Conservation (phyloP, 208 protist genomes). For the Trypanosoma lewisi region DNA sequence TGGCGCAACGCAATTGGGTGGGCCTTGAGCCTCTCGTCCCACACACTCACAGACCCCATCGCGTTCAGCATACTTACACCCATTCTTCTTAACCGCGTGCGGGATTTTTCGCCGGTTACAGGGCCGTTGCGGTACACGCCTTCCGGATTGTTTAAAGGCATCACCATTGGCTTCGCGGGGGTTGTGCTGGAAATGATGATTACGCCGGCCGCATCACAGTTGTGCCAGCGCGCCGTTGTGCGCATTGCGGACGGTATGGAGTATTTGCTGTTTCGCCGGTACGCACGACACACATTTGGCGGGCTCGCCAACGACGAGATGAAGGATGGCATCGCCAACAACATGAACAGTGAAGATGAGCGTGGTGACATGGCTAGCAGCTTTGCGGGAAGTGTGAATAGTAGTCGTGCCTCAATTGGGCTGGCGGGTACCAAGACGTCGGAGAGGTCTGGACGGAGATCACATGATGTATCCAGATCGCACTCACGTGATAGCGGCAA, state of each 20-base stretch:
- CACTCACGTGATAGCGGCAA: not conserved
- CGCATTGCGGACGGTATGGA: constrained; percentile 60
- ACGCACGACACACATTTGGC: constrained; percentile 28
- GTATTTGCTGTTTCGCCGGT: constrained; percentile 79
- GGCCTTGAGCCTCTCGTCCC: constrained; percentile 50
- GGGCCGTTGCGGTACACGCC: constrained; percentile 40
- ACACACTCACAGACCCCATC: constrained; percentile 65
- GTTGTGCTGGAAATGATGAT: constrained; percentile 51
- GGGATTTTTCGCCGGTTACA: constrained; percentile 21
- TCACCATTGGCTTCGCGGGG: constrained; percentile 30
- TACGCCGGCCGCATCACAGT: constrained; percentile 43
- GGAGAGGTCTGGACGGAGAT: too few relatives aligned
- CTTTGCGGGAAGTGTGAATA: not conserved
- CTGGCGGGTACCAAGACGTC: not conserved
- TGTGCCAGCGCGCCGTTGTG: constrained; percentile 65
- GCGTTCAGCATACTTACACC: constrained; percentile 61
- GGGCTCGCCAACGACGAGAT: not conserved
- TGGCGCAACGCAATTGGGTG: constrained; percentile 53
- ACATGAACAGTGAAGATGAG: constrained; percentile 13
- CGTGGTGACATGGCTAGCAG: not conserved
- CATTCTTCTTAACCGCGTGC: constrained; percentile 32
- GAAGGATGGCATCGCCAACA: not conserved
- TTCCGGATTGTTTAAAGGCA: constrained; percentile 30
- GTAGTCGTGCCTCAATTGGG: constrained; percentile 3
- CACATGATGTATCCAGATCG: not conserved